Base-by-base conservation (phyloP, 129 eudicot genomes). In the Lactuca saligna region DNA sequence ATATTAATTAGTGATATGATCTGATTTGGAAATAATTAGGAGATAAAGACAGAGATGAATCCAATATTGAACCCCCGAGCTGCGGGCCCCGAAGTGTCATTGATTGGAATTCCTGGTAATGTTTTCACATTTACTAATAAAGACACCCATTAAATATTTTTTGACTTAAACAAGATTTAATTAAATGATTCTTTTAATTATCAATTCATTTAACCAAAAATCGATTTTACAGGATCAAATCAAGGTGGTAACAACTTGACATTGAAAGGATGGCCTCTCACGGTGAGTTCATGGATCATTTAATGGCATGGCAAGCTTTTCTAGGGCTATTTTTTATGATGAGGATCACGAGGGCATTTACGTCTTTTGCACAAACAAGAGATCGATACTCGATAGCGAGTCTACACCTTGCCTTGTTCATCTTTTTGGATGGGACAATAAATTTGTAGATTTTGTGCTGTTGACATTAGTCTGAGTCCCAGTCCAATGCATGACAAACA, bases 241-340 rank as follows among this genome's bases (percentile, higher is more conserved):
- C 98, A 93, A 83, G 89, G 95, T 75, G 84, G 97, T 20, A 93
- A 83, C 80, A 93, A 85, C 74, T 74, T 93, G 82, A 93, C 99
- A 32, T 81, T 93, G 78, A 93, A 89, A 86, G 99, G 99, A 80
- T 93, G 99, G 99, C 99, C 99, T 50, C 85, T 93, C 61, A 93
- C 99, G 3, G 99, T 93, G 82, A 86, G 93, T 79, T 58, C 51
- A 15, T 67, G 35, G 34, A 65, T 33, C 0, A 42, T 56, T 17
- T 8, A 35, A 25, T 25, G 29, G 29, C 29, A 25, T 25, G 29
- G 15, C 44, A 39, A 39, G 8, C 44, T 39, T 39, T 39, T 39
- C 8, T 39, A 39, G 8, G 44, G 44, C 9, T 6, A 7, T 39
- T 39, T 39, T 39, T 7, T 7, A 35, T 35, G 29, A 25, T 25